A percentile compares a stretch with the other conserved stretches of the same genome.
phyloP scores from a whole-genome alignment of 2,329 filamentous ascomycete species.

The Fusarium sp. region DNA sequence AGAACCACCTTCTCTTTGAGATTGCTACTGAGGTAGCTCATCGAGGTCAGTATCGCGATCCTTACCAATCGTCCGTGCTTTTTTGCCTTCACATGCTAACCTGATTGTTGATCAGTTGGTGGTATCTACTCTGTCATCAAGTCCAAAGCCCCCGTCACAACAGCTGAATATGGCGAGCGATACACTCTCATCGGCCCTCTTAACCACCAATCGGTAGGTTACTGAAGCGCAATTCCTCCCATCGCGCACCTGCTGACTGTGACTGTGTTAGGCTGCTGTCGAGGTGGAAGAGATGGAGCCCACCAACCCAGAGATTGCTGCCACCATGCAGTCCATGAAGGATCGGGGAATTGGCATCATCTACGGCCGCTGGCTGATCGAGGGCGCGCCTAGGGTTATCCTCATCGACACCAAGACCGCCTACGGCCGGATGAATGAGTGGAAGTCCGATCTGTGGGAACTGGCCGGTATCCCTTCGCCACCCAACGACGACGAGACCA shows the following conservation, averaged over 20 bases:
- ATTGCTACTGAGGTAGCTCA: slow-evolving; percentile 97
- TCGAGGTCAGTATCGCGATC: slow-evolving; percentile 68
- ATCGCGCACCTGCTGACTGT: slow-evolving; percentile 17
- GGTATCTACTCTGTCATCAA: slow-evolving; percentile 99
- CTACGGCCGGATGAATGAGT: slow-evolving; percentile 90
- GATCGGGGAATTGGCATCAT: slow-evolving; percentile 88
- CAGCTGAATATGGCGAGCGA: slow-evolving; percentile 96
- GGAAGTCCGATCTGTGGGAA: slow-evolving; percentile 97
- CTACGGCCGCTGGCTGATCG: slow-evolving; percentile 97
- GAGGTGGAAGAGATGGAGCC: slow-evolving; percentile 95
- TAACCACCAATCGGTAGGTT: slow-evolving; percentile 83
- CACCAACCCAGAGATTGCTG: slow-evolving; percentile 76
- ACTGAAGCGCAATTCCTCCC: neutral
- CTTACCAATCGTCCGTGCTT: slow-evolving; percentile 16
- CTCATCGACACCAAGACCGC: slow-evolving; percentile 95
- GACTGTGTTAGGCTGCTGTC: slow-evolving; percentile 76
- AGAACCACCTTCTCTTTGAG: slow-evolving; percentile 96
- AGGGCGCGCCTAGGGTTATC: slow-evolving; percentile 90
- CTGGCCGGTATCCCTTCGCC: slow-evolving; percentile 92
- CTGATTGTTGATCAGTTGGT: slow-evolving; percentile 69
- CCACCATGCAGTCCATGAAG: slow-evolving; percentile 90
- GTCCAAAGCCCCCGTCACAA: slow-evolving; percentile 97
- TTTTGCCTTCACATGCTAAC: slow-evolving; percentile 24
- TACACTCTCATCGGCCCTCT: slow-evolving; percentile 96
- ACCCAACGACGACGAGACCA: slow-evolving; percentile 90